These are phyloP conservation scores for Aspergillus glaucus DNA, from an alignment of 2,329 filamentous ascomycete species.

Conservation along the genomic window DNA sequence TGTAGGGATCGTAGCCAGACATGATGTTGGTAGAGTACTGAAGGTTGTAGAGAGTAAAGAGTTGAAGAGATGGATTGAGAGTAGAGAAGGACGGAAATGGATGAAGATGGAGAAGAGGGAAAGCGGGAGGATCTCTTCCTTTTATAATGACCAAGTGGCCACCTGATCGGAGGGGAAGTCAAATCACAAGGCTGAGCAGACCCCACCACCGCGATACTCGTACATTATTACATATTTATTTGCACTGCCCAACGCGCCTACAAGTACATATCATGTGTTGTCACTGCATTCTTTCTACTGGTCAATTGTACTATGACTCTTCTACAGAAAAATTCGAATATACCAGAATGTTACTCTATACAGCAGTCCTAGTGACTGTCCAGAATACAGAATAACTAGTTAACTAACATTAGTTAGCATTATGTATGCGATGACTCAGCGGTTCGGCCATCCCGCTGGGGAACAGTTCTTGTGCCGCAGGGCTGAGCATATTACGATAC, in stretches of 20 bases:
- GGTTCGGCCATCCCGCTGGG: background rate
- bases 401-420: too few relatives aligned
- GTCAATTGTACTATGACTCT: too few relatives aligned
- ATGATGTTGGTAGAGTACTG: slow-evolving; percentile 12
- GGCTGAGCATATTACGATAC: background rate
- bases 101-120: background rate
- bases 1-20: slow-evolving; percentile 22
- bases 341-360: background rate
- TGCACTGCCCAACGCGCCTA: background rate
- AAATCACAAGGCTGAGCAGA: slow-evolving; percentile 1
- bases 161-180: background rate
- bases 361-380: background rate
- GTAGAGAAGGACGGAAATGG: background rate
- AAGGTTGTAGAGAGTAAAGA: background rate
- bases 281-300: too few relatives aligned
- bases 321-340: too few relatives aligned
- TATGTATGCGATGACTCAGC: background rate
- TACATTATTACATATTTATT: background rate
- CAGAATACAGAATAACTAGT: too few relatives aligned
- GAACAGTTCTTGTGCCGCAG: slow-evolving; percentile 1
- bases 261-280: too few relatives aligned
- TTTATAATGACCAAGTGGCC: background rate
- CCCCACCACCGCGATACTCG: background rate
- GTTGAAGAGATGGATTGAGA: background rate
- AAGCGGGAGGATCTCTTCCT: background rate